Percentiles rank a stretch among this genome's conserved stretches.
These are phyloP conservation scores for Geotrichum aggregatum DNA, from an alignment of 1,139 yeast genomes.

Conservation along the genomic window DNA sequence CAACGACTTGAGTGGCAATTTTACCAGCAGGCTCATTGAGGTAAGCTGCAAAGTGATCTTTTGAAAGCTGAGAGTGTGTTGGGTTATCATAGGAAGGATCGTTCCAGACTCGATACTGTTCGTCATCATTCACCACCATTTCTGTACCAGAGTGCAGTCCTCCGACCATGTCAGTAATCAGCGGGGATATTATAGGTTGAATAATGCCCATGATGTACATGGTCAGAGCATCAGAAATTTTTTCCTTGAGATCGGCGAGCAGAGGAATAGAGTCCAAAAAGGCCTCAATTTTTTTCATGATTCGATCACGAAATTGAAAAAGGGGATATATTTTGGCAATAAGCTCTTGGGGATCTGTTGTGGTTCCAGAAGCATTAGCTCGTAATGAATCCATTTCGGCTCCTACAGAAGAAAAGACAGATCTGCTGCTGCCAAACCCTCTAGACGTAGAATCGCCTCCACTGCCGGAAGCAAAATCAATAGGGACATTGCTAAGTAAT, in stretches of 20 bases:
- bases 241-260: slow-evolving; percentile 26
- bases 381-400: slow-evolving; percentile 18
- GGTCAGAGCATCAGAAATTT: slow-evolving; percentile 28
- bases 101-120: slow-evolving; percentile 31
- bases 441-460: slow-evolving; percentile 1
- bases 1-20: slow-evolving; percentile 49
- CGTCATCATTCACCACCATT: slow-evolving; percentile 28
- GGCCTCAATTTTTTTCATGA: slow-evolving; percentile 26
- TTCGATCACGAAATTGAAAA: slow-evolving; percentile 27
- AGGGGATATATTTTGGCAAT: slow-evolving; percentile 27
- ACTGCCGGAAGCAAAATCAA: slow-evolving; percentile 16
- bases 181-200: slow-evolving; percentile 29
- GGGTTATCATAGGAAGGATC: slow-evolving; percentile 28
- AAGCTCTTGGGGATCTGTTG: slow-evolving; percentile 19
- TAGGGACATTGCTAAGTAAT: slow-evolving; percentile 20
- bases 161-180: slow-evolving; percentile 25
- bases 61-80: slow-evolving; percentile 31
- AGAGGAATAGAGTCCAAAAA: slow-evolving; percentile 28
- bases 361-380: slow-evolving; percentile 15
- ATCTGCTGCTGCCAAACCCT: slow-evolving; percentile 8
- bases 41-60: slow-evolving; percentile 31
- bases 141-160: slow-evolving; percentile 27
- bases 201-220: slow-evolving; percentile 28
- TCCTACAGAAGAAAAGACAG: slow-evolving; percentile 4
- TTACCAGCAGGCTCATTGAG: slow-evolving; percentile 45